Evolutionary conservation across 768 basidiomycete species (phyloP).

Genomic region (Macrolepiota fuliginosa): DNA sequence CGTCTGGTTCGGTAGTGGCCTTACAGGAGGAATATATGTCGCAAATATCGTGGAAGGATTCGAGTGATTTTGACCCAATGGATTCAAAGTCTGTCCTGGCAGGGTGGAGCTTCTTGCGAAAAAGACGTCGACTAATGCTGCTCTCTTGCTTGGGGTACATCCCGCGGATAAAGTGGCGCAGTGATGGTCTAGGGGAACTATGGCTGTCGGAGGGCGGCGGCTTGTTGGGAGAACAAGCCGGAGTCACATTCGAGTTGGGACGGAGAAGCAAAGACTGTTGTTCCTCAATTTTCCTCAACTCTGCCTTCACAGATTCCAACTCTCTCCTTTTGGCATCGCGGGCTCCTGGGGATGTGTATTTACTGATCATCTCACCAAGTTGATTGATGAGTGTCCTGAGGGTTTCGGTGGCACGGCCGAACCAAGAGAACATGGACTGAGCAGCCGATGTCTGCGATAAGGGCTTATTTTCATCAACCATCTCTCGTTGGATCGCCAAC

Average conservation of each 20-base stretch:
- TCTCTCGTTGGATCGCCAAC: slow-evolving; percentile 17
- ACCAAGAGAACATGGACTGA: slow-evolving; percentile 9
- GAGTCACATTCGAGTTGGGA: too few species aligned
- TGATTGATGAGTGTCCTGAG: background rate
- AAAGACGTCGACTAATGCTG: background rate
- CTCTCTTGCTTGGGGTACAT: background rate
- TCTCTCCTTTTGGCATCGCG: background rate
- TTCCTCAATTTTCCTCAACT: background rate
- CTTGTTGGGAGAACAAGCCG: background rate
- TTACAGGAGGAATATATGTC: too few species aligned
- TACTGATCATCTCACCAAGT: too few species aligned
- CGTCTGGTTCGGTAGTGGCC: too few species aligned
- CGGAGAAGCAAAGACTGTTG: background rate
- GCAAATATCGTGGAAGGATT: too few species aligned
- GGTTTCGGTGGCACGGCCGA: background rate
- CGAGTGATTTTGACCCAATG: too few species aligned
- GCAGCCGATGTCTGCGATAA: slow-evolving; percentile 12
- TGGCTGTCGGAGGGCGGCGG: too few species aligned
- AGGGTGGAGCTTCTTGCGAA: too few species aligned
- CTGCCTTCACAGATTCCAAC: background rate
- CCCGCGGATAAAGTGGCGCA: background rate
- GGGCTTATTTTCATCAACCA: slow-evolving; percentile 14
- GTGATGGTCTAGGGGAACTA: background rate
- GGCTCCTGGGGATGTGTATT: background rate
- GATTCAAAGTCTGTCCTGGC: too few species aligned